Evolutionary conservation across 345 rosid genomes (phyloP), one percentile per base, ranked within the genome.

Genomic region (Eucalyptus marginata): DNA sequence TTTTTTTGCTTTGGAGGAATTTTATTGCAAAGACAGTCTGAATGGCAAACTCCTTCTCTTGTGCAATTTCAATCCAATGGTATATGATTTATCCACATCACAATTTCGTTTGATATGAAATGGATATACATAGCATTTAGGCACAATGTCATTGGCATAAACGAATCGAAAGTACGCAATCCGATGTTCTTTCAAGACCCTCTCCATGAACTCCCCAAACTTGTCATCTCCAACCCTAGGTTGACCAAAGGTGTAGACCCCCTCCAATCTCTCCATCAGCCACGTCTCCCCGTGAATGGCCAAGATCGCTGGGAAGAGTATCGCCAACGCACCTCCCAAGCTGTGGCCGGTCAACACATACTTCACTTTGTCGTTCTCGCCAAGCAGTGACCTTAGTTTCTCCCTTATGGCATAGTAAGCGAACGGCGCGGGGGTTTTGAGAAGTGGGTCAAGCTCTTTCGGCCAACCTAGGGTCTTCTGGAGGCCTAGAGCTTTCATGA

Each of bases 201-300:
- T 66, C 22, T 92, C 91, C 99, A 94, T 93, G 86, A 90, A 96
- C 13, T 33, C 89, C 47, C 91, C 94, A 86, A 95, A 95, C 43
- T 88, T 89, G 12, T 56, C 88, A 44, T 96, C 96, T 4, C 98
- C 97, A 83, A 96, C 92, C 86, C 95, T 93, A 15, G 98, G 98
- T 87, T 96, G 98, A 87, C 97, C 98, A 85, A 92, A 96, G 5
- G 97, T 94, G 90, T 94, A 95, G 51, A 95, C 92, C 31, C 96
- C 98, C 76, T 94, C 94, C 85, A 95, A 89, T 90, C 92, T 94
- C 85, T 91, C 24, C 47, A 96, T 71, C 47, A 95, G 83, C 83
- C 40, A 31, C 25, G 62, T 86, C 87, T 96, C 94, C 2, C 91
- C 92, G 29, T 96, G 97, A 87, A 92, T 66, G 5, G 94, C 95